These are phyloP conservation scores for Phytophthora tubulina DNA, from an alignment of 352 stramenopile genomes.

Conservation along the genomic window DNA sequence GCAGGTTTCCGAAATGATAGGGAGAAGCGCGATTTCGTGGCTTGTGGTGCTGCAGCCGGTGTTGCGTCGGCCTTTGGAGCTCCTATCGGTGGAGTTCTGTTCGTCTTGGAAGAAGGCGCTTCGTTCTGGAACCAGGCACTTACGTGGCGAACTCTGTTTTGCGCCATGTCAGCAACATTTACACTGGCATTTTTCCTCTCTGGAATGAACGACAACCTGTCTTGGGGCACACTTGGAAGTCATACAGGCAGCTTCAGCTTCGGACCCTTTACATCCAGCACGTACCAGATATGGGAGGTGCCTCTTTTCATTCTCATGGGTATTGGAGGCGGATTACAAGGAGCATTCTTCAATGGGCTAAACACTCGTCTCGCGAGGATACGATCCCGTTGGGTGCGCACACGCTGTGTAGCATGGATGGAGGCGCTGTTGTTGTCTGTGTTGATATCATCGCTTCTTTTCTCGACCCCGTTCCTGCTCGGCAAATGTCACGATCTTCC, in stretches of 20 bases:
- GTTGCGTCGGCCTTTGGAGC: constrained; percentile 92
- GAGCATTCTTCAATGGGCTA: constrained; percentile 83
- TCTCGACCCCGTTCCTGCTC: constrained; percentile 68
- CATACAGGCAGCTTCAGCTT: constrained; percentile 82
- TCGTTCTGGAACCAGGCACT: constrained; percentile 91
- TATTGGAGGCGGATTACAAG: constrained; percentile 83
- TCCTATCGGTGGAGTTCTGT: constrained; percentile 90
- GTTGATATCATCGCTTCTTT: constrained; percentile 70
- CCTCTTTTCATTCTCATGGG: constrained; percentile 91
- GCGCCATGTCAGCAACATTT: constrained; percentile 90
- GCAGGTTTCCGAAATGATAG: constrained; percentile 90
- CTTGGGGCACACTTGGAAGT: constrained; percentile 77
- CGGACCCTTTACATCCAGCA: constrained; percentile 71
- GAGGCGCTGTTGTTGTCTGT: constrained; percentile 71
- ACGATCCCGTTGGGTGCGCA: constrained; percentile 69
- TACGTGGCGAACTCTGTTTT: constrained; percentile 88
- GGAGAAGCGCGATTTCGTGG: constrained; percentile 91
- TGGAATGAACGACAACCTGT: constrained; percentile 79
- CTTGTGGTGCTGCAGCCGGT: constrained; percentile 86
- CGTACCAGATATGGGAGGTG: constrained; percentile 89
- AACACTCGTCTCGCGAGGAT: constrained; percentile 65
- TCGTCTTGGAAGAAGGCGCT: constrained; percentile 85
- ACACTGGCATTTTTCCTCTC: constrained; percentile 83
- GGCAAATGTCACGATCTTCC: constrained; percentile 75
- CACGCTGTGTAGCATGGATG: constrained; percentile 58